Conservation (phyloP, 1,139 yeast species). For the Blastobotrys aristatus region DNA sequence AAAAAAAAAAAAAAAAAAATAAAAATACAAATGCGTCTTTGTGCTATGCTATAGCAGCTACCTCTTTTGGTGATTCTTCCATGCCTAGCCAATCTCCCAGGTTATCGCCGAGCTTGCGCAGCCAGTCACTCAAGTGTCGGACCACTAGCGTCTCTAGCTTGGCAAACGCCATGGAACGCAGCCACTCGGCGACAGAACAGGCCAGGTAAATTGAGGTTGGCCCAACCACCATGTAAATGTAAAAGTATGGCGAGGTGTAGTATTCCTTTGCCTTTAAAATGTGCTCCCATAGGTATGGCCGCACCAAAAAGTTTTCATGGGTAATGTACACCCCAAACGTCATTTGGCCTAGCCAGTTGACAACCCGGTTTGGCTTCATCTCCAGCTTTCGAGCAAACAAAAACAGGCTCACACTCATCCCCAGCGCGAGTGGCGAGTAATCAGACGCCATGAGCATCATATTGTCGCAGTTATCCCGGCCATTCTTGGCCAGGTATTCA, state of each 20-base stretch:
- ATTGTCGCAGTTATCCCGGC: slow-evolving; percentile 2
- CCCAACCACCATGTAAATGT: background rate
- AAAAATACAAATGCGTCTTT: too few relatives aligned
- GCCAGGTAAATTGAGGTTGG: background rate
- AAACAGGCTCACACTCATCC: background rate
- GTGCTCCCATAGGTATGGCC: slow-evolving; percentile 5
- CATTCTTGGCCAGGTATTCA: slow-evolving; percentile 2
- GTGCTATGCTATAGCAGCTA: background rate
- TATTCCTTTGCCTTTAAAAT: background rate
- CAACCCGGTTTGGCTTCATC: background rate
- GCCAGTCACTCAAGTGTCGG: background rate
- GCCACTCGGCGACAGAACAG: background rate
- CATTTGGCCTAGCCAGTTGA: background rate
- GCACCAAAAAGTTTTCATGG: slow-evolving; percentile 3
- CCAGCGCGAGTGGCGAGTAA: slow-evolving; percentile 3
- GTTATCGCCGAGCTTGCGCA: background rate
- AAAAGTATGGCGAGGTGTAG: slow-evolving; percentile 1
- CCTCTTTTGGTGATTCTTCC: slow-evolving; percentile 1
- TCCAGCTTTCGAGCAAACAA: slow-evolving; percentile 1
- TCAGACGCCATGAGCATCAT: slow-evolving; percentile 1
- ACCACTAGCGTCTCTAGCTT: background rate
- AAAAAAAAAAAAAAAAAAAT: too few relatives aligned
- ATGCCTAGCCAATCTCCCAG: background rate
- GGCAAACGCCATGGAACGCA: background rate
- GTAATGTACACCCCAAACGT: slow-evolving; percentile 7